phyloP scores from a whole-genome alignment of 75 land plant genomes.

The Pinus taeda region DNA sequence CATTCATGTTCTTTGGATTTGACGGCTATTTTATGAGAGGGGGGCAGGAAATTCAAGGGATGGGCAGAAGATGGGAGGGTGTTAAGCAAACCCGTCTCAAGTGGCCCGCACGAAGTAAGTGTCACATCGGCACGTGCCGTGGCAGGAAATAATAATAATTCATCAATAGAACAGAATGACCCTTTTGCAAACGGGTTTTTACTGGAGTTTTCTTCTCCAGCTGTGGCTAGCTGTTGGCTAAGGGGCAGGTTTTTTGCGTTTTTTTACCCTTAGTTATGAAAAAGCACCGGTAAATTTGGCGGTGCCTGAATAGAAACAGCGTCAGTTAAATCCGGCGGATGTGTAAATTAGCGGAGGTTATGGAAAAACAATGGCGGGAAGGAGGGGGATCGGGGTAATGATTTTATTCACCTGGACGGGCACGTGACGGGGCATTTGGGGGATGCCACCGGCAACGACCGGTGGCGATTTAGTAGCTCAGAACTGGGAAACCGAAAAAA shows the following conservation, averaged over 20 bases:
- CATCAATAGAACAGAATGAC: neutral
- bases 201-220: slow-evolving; percentile 4
- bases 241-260: too few relatives aligned
- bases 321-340: neutral
- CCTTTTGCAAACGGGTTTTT: neutral
- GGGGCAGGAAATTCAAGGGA: too few relatives aligned
- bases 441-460: neutral
- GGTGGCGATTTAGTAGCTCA: neutral
- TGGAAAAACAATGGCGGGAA: slow-evolving; percentile 9
- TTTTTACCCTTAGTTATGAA: neutral
- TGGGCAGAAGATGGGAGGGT: too few relatives aligned
- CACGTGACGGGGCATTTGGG: neutral
- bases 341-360: neutral
- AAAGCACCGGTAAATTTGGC: slow-evolving; percentile 9
- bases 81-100: neutral
- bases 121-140: slow-evolving; percentile 12
- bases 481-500: too few relatives aligned
- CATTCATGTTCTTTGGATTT: neutral
- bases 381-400: neutral
- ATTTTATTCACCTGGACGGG: neutral
- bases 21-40: neutral
- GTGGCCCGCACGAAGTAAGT: neutral
- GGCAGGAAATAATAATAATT: neutral
- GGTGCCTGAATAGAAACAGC: too few relatives aligned
- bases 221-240: slow-evolving; percentile 1